Conservation (phyloP, 495 filamentous ascomycete genomes). For the Daldinia loculata region DNA sequence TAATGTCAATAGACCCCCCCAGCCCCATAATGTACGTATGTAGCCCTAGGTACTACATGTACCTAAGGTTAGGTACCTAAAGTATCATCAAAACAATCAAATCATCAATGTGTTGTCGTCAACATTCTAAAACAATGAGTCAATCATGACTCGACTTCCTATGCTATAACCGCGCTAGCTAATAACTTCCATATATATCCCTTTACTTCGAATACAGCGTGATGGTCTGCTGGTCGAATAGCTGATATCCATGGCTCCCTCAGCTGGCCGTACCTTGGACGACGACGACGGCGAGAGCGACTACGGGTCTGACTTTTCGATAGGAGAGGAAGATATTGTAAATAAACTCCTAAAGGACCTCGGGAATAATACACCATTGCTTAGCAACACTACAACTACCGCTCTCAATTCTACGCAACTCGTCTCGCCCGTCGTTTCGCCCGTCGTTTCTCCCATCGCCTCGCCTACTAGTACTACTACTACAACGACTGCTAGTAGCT, state of each 20-base stretch:
- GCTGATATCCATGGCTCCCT: constrained; percentile 24
- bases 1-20: too few relatives aligned
- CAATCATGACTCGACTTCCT: constrained; percentile 23
- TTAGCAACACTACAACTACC: background rate
- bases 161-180: background rate
- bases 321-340: constrained; percentile 62
- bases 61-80: too few relatives aligned
- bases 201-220: background rate
- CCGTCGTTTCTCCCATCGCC: background rate
- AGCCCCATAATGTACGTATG: too few relatives aligned
- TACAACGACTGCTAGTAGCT: background rate
- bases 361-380: constrained; percentile 10
- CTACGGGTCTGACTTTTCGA: constrained; percentile 77
- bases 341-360: constrained; percentile 32
- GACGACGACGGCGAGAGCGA: constrained; percentile 56
- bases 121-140: background rate
- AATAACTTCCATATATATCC: background rate
- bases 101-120: background rate
- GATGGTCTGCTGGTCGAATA: background rate
- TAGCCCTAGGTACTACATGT: too few relatives aligned
- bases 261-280: constrained; percentile 15
- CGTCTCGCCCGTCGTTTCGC: background rate
- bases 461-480: background rate
- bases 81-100: too few relatives aligned
- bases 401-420: constrained; percentile 3